Evolutionary conservation across 495 filamentous ascomycete species (phyloP), one percentile per base, ranked within the genome.

Genomic region (Penicillium mononematosum): DNA sequence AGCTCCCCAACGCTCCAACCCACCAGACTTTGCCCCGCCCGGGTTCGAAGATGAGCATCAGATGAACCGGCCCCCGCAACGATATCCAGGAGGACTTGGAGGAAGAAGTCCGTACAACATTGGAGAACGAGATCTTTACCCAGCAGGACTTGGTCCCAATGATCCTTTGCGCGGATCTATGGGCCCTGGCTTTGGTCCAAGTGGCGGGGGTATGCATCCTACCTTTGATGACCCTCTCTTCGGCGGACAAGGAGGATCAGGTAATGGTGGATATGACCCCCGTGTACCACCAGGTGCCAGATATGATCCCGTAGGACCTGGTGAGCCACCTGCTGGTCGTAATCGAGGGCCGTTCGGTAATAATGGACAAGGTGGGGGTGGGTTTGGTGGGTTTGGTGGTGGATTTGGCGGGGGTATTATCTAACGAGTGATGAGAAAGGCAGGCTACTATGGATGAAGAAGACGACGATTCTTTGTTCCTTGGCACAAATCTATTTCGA

Each of bases 21-120:
- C 91, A 19, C 71, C 80, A 1, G 92, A 92, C 54, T 90, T 95
- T 59, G 81, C 86, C 0, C 90, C 91, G 0, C 94, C 94, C 4
- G 91, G 83, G 19, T 98, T 98, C 63, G 94, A 97, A 57, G 92
- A 98, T 74, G 92, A 96, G 62, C 90, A 89, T 64, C 90, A 98
- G 51, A 80, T 98, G 47, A 82, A 88, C 47, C 77, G 83, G 1
- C 90, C 86, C 2, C 81, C 82, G 1, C 82, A 83, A 17, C 81
- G 82, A 16, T 74, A 67, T 31, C 62, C 75, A 38, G 73, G 65
- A 6, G 71, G 70, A 32, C 66, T 76, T 10, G 81, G 81, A 9
- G 85, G 70, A 7, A 72, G 83, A 25, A 77, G 78, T 25, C 83
- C 83, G 4, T 75, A 84, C 44, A 85, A 78, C 54, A 87, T 95